Evolutionary conservation across 1,139 yeast genomes (phyloP).

Genomic region (Saccharomyces hybrid): DNA sequence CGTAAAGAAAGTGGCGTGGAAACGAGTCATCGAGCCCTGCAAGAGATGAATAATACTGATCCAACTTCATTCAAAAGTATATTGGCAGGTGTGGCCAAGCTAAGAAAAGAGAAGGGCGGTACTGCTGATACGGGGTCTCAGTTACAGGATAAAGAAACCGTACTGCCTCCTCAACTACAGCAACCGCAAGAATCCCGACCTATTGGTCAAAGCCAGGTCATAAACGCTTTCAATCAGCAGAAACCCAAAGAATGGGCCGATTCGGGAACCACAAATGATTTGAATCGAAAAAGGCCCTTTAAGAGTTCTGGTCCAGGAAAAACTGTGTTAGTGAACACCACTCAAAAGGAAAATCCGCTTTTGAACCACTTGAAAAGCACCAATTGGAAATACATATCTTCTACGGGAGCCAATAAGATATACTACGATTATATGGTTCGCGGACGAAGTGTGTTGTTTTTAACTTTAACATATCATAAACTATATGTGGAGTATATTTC

Average conservation of each 20-base stretch:
- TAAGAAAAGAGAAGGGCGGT: constrained; percentile 30
- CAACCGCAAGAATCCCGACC: background rate
- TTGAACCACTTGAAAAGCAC: constrained; percentile 42
- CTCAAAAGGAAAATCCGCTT: constrained; percentile 57
- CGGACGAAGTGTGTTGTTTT: constrained; percentile 61
- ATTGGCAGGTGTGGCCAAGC: constrained; percentile 51
- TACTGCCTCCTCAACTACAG: background rate
- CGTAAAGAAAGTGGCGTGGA: background rate
- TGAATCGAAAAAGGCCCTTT: constrained; percentile 8
- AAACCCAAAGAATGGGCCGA: constrained; percentile 2
- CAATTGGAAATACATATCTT: constrained; percentile 41
- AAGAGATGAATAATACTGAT: constrained; percentile 34
- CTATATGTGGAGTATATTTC: constrained; percentile 82
- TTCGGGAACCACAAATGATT: background rate
- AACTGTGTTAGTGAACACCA: constrained; percentile 41
- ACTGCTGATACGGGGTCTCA: background rate
- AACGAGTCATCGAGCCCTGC: background rate
- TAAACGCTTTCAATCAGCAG: constrained; percentile 25
- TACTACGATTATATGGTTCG: constrained; percentile 59
- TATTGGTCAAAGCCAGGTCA: constrained; percentile 7
- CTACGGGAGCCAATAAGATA: constrained; percentile 37
- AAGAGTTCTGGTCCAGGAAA: constrained; percentile 12
- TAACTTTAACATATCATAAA: constrained; percentile 76
- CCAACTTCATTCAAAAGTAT: constrained; percentile 58
- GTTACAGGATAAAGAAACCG: background rate